Conservation (phyloP, 257 asterid species). For the Voacanga thouarsii region DNA sequence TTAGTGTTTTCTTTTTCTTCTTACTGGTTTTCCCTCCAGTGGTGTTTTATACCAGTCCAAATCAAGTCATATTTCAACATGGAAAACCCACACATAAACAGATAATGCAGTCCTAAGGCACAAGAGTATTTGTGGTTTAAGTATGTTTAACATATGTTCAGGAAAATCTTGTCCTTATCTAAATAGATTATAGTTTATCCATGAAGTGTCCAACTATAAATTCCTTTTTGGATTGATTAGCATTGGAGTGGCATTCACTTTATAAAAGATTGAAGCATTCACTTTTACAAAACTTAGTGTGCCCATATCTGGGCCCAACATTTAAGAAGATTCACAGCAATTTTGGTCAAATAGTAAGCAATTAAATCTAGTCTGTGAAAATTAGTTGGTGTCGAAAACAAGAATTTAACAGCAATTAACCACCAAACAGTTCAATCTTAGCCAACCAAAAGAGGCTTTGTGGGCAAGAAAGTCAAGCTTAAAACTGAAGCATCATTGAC, state of each 20-base stretch:
- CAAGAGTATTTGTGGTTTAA: not conserved
- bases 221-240: not conserved
- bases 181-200: not conserved
- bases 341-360: not conserved
- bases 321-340: not conserved
- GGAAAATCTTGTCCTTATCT: not conserved
- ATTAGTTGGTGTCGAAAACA: not conserved
- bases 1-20: not conserved
- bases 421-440: not conserved
- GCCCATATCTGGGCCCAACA: not conserved
- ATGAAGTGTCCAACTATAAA: not conserved
- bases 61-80: not conserved
- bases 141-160: not conserved
- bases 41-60: not conserved
- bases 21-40: not conserved
- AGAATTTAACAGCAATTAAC: not conserved
- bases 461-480: not conserved
- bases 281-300: not conserved
- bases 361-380: not conserved
- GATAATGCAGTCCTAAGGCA: not conserved
- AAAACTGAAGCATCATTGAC: too few relatives aligned
- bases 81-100: not conserved
- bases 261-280: not conserved
- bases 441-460: not conserved
- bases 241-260: not conserved